Base-by-base conservation (phyloP, 345 rosid species). In the Gossypium sturtianum region DNA sequence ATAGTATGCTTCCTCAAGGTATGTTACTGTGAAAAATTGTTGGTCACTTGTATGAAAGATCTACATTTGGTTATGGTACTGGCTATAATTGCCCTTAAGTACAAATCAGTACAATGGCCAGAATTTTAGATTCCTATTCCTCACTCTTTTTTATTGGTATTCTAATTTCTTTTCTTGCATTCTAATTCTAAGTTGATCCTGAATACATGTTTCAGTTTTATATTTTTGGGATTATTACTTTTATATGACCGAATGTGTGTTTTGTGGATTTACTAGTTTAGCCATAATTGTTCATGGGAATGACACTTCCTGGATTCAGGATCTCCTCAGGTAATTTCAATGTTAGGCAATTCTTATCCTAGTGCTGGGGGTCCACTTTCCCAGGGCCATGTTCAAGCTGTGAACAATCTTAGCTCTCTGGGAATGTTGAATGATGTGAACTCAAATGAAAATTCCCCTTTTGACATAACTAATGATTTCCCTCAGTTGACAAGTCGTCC, bases 401-500 rank as follows among this genome's bases (percentile, higher is more conserved):
- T 95, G 83, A 93, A 91, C 81, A 96, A 81, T 78, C 82, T 96
- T 66, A 89, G 82, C 78, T 87, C 95, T 38, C 84, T 94, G 95
- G 95, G 97, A 53, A 86, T 94, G 90, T 82, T 96, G 87, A 91
- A 87, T 74, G 93, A 87, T 78, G 87, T 88, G 78, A 91, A 88
- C 79, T 79, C 93, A 54, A 91, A 79, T 70, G 98, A 96, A 74
- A 93, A 80, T 79, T 90, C 97, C 34, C 98, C 97, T 6, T 96
- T 90, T 71, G 97, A 96, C 85, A 96, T 96, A 79, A 93, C 87
- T 77, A 89, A 89, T 76, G 99, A 96, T 82, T 96, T 96, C 71
- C 99, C 99, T 54, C 90, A 84, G 80, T 77, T 96, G 82, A 89
- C 92, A 12, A 96, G 97, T 82, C 97, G 95, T 61, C 98, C 99